A percentile compares a stretch with the other conserved stretches of the same genome.
Conservation (phyloP, 495 filamentous ascomycete genomes). For the Aspergillus affinis region DNA sequence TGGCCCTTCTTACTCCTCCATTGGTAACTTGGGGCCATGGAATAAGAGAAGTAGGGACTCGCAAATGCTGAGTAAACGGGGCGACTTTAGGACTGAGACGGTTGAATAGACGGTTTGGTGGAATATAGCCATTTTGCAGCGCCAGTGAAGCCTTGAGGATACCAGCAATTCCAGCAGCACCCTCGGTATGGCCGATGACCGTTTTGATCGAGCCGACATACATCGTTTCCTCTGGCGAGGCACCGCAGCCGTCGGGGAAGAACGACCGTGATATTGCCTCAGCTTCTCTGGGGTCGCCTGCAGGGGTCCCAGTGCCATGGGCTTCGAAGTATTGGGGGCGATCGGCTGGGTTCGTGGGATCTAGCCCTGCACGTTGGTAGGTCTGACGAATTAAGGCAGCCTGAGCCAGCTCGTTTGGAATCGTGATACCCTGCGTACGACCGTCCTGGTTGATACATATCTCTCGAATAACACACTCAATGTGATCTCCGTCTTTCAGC, state of each 20-base stretch:
- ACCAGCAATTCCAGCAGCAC: constrained; percentile 57
- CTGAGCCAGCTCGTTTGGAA: constrained; percentile 37
- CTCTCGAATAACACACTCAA: constrained; percentile 39
- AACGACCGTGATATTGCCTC: constrained; percentile 32
- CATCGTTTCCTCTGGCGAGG: constrained; percentile 12
- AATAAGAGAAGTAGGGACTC: constrained; percentile 37
- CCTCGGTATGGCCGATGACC: constrained; percentile 54
- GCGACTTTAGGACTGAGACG: constrained; percentile 48
- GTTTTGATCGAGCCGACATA: constrained; percentile 54
- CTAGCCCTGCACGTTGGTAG: constrained; percentile 36
- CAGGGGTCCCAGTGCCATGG: constrained; percentile 42
- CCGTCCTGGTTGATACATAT: constrained; percentile 43
- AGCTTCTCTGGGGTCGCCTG: constrained; percentile 45
- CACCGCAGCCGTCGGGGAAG: constrained; percentile 9
- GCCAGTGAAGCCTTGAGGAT: constrained; percentile 35
- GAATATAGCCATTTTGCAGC: constrained; percentile 51
- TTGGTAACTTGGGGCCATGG: constrained; percentile 19
- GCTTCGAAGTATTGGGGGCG: constrained; percentile 41
- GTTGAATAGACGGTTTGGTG: constrained; percentile 58
- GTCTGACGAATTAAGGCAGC: constrained; percentile 30
- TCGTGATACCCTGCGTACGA: constrained; percentile 32
- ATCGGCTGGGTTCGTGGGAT: constrained; percentile 23
- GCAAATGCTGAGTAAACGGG: constrained; percentile 38
- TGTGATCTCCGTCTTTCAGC: constrained; percentile 34
- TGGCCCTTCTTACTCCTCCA: constrained; percentile 27